Evolutionary conservation across 352 stramenopile species (phyloP), one percentile per base, ranked within the genome.

Genomic region (Pythium periplocum): DNA sequence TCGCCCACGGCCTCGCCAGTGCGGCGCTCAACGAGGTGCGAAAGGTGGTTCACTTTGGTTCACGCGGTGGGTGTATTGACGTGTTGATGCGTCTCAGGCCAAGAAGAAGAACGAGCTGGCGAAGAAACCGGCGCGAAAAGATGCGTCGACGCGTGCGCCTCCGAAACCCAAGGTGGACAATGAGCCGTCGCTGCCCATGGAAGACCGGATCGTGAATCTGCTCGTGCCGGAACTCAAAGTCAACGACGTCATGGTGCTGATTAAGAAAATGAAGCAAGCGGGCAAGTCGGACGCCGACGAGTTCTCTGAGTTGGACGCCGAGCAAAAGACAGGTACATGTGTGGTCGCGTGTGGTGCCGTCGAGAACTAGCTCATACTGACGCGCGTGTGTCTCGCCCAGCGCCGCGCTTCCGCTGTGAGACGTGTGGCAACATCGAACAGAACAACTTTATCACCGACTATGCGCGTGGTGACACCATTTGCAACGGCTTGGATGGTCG

Each of bases 371-470:
- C 7, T 17, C 6, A 35, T 5, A 49, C 17, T 2, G 26, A 44
- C 46, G 33, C 7, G 26, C 26, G 33, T 64, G 2, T 46, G 42
- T 26, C 36, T 45, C 31, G 12, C 46, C 41, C 52, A 89, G 84
- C 84, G 3, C 84, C 84, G 34, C 75, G 82, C 9, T 95, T 90
- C 54, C 73, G 80, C 36, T 95, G 84, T 56, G 84, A 95, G 58
- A 90, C 79, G 45, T 95, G 84, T 53, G 84, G 84, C 35, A 95
- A 95, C 57, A 92, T 75, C 34, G 84, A 95, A 51, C 84, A 95
- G 57, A 91, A 95, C 69, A 92, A 95, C 57, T 95, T 93, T 33
- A 90, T 95, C 60, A 93, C 82, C 36, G 84, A 95, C 68, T 95
- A 95, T 44, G 84, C 84, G 17, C 82, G 84, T 35, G 84, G 84